These are phyloP conservation scores for Trichosporon faecale DNA, from an alignment of 1,284 basidiomycete species.

Conservation along the genomic window DNA sequence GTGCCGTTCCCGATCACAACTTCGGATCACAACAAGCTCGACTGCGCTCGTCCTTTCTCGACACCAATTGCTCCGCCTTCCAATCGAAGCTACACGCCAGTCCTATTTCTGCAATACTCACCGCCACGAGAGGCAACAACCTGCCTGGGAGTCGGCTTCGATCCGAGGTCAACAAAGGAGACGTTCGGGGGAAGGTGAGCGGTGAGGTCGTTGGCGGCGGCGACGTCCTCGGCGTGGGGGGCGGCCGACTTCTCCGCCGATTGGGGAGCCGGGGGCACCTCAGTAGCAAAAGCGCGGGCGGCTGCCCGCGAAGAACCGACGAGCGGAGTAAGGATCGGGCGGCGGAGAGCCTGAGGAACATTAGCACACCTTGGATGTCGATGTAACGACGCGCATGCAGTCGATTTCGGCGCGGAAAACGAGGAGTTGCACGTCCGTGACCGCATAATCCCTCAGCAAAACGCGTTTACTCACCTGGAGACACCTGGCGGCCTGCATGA, in stretches of 20 bases:
- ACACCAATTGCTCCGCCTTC: background rate
- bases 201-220: background rate
- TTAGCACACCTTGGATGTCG: background rate
- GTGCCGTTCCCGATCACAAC: background rate
- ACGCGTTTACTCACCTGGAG: slow-evolving; percentile 3
- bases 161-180: slow-evolving; percentile 31
- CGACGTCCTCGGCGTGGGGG: background rate
- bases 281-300: background rate
- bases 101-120: slow-evolving; percentile 6
- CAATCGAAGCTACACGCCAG: background rate
- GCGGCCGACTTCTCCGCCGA: background rate
- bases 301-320: background rate
- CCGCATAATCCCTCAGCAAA: background rate
- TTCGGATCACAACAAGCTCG: background rate
- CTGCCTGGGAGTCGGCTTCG: slow-evolving; percentile 15
- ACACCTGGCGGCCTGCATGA: slow-evolving; percentile 9
- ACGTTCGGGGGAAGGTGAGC: slow-evolving; percentile 31
- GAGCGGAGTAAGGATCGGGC: slow-evolving; percentile 6
- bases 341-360: background rate
- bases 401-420: background rate
- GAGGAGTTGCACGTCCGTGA: background rate
- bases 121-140: slow-evolving; percentile 16
- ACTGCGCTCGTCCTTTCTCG: background rate
- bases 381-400: background rate
- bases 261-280: background rate